Conservation (phyloP, 345 rosid species). For the Citrus hindsii region DNA sequence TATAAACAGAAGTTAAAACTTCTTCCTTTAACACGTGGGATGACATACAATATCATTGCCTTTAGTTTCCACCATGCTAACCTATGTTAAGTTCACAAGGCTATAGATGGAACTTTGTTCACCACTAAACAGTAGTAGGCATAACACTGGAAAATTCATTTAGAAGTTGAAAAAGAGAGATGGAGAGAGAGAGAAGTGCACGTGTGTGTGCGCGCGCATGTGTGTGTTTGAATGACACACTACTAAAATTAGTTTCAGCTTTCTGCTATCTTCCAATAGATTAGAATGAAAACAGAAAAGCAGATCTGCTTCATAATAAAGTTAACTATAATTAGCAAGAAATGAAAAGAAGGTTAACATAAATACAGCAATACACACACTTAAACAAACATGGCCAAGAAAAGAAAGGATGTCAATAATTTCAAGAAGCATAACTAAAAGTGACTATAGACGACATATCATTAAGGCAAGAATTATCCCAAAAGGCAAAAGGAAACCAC, state of each 20-base stretch:
- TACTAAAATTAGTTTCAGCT: background rate
- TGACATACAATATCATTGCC: background rate
- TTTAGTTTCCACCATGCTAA: background rate
- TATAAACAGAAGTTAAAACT: too few relatives aligned
- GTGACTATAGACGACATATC: background rate
- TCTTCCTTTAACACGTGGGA: too few relatives aligned
- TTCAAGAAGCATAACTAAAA: background rate
- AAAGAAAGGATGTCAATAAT: background rate
- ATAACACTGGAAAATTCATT: too few relatives aligned
- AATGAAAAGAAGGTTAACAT: background rate
- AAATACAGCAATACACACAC: background rate
- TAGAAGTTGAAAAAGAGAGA: background rate
- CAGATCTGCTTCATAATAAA: background rate
- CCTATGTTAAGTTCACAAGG: background rate
- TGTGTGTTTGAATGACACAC: background rate
- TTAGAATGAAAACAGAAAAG: background rate
- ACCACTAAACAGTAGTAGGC: too few relatives aligned
- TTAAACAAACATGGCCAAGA: background rate
- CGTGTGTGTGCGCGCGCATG: fast-evolving
- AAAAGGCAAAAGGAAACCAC: background rate
- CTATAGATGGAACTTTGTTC: background rate
- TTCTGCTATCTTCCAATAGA: background rate
- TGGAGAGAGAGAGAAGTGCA: background rate
- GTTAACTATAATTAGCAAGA: background rate
- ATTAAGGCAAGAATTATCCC: background rate